Evolutionary conservation across 208 protist genomes (phyloP).

Genomic region (Blastocrithidia nonstop): DNA sequence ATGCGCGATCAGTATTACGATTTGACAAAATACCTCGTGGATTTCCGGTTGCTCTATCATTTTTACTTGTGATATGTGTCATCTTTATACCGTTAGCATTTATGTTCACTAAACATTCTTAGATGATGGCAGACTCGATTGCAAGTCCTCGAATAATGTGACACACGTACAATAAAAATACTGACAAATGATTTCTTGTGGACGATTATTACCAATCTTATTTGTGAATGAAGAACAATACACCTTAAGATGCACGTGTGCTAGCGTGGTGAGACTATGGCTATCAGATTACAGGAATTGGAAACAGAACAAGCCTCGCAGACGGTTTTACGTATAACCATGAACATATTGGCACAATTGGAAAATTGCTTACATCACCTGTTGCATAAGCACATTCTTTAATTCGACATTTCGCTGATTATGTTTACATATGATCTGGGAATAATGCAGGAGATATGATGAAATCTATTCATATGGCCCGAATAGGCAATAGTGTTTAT

Average conservation of each 20-base stretch:
- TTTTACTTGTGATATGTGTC: too few relatives aligned
- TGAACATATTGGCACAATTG: conserved; percentile 96
- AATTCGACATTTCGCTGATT: conserved; percentile 91
- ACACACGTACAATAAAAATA: too few relatives aligned
- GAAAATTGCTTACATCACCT: conserved; percentile 67
- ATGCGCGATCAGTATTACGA: too few relatives aligned
- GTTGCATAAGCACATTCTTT: conserved; percentile 86
- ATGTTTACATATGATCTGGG: conserved; percentile 83
- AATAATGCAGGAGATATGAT: conserved; percentile 18
- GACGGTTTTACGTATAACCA: conserved; percentile 99
- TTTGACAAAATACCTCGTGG: too few relatives aligned
- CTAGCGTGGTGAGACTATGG: conserved; percentile 99
- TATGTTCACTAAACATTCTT: too few relatives aligned
- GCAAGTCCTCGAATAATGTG: too few relatives aligned
- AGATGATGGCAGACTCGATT: too few relatives aligned
- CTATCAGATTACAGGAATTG: conserved; percentile 96
- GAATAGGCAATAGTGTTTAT: conserved; percentile 70
- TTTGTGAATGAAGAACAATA: conserved; percentile 93
- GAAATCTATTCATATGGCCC: conserved; percentile 47
- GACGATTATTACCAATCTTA: conserved; percentile 97
- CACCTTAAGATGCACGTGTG: conserved; percentile 83
- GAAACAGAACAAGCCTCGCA: conserved; percentile 90
- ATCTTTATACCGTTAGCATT: too few relatives aligned
- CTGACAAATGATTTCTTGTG: too few relatives aligned
- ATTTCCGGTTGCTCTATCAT: too few relatives aligned